Evolutionary conservation across 257 asterid genomes (phyloP).

Genomic region (Penstemon davidsonii): DNA sequence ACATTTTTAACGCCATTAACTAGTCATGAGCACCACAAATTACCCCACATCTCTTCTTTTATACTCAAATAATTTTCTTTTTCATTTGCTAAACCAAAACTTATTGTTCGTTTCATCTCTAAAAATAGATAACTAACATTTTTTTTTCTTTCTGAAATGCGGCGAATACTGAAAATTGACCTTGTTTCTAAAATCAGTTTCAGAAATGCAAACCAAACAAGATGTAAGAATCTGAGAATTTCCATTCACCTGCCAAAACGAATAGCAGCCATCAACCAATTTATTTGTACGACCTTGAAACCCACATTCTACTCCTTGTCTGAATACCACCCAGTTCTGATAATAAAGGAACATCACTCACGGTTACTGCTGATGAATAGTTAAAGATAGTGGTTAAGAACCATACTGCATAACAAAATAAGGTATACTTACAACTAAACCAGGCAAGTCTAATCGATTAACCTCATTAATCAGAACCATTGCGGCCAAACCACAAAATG

Average conservation of each 20-base stretch:
- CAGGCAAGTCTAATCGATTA: conserved; percentile 77
- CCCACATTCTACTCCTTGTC: conserved; percentile 97
- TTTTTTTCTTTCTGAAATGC: too few species aligned
- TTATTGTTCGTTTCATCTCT: too few species aligned
- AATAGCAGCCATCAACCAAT: conserved; percentile 97
- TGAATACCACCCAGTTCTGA: conserved; percentile 93
- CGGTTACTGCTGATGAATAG: background rate
- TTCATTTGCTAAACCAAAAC: too few species aligned
- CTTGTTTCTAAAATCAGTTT: too few species aligned
- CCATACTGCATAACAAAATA: background rate
- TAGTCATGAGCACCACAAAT: too few species aligned
- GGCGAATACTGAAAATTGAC: too few species aligned
- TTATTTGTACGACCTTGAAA: conserved; percentile 99
- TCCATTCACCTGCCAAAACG: conserved; percentile 91
- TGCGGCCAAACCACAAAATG: conserved; percentile 96
- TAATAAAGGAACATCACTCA: background rate
- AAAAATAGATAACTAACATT: too few species aligned
- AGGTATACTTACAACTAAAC: conserved; percentile 62
- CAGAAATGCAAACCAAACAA: too few species aligned
- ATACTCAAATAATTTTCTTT: too few species aligned
- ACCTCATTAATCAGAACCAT: conserved; percentile 85
- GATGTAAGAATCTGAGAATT: conserved; percentile 3
- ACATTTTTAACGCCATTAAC: too few species aligned
- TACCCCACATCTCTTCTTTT: too few species aligned
- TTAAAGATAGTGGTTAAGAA: conserved; percentile 9